A percentile compares a stretch with the other conserved stretches of the same genome.
phyloP scores from a whole-genome alignment of 495 filamentous ascomycete species.

The Penicillium odoratum region DNA sequence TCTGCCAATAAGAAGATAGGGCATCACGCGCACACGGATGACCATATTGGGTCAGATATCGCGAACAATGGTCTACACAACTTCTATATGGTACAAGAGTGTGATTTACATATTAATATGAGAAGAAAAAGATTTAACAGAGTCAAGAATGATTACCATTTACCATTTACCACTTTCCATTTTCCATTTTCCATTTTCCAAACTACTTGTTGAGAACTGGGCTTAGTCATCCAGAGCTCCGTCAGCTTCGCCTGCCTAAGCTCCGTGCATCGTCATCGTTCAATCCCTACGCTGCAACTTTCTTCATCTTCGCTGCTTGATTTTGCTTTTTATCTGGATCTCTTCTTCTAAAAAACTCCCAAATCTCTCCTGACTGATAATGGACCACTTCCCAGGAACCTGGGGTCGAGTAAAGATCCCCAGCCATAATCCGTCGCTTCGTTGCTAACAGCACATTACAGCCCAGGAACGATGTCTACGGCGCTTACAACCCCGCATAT shows the following conservation, averaged over 20 bases:
- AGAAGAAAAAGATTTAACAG: no score
- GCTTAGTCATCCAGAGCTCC: conserved; percentile 39
- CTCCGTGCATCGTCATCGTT: conserved; percentile 30
- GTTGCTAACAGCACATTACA: conserved; percentile 41
- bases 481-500: conserved; percentile 84
- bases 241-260: conserved; percentile 45
- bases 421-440: conserved; percentile 26
- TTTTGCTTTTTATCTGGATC: not conserved
- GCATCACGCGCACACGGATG: not conserved
- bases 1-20: not conserved
- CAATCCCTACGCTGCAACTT: conserved; percentile 14
- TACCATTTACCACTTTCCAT: no score
- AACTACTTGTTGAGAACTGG: not conserved
- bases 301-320: conserved; percentile 9
- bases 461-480: conserved; percentile 96
- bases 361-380: conserved; percentile 35
- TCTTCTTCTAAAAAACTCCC: not conserved
- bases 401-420: conserved; percentile 84
- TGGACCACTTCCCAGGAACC: conserved; percentile 94
- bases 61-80: not conserved
- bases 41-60: not conserved
- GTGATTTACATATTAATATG: no score
- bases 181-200: no score
- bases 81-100: no score
- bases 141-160: no score